Base-by-base conservation (phyloP, 2,329 filamentous ascomycete species). In the Venturia effusa region DNA sequence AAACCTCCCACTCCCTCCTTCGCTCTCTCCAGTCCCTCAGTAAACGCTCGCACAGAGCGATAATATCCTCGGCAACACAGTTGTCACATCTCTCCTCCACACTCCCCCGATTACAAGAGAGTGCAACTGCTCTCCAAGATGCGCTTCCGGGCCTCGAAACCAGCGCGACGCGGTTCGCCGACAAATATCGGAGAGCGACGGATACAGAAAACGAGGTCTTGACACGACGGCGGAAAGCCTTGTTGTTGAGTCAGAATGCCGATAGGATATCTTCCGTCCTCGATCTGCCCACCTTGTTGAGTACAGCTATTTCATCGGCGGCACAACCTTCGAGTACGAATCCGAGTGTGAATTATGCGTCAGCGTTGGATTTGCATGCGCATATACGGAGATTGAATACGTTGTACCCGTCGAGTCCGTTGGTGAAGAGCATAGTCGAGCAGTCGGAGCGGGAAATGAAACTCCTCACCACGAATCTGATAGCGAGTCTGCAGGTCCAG, bases 241-340 rank as follows among this genome's bases (percentile, higher is more conserved):
- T 97, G 71, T 81, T 96, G 27, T 80, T 97, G 19, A 85, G 90
- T 22, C 84, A 90, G 59, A 97, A 97, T 73, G 88, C 93, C 34
- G 93, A 97, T 73, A 86, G 93, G 64, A 81, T 97, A 3, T 88
- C 92, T 37, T 92, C 97, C 73, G 87, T 97, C 39, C 84, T 99
- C 65, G 93, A 97, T 70, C 83, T 99, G 37, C 94, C 94, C 0
- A 86, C 88, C 0, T 79, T 97, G 40, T 83, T 99, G 17, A 88
- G 89, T 15, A 92, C 92, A 1, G 88, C 92, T 57, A 88, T 92
- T 64, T 81, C 80, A 32, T 77, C 76, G n/a, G 73, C 76, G 17
- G 43, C 59, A 11, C 60, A 62, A n/a, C n/a, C 63, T 17, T 65
- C 72, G 3, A 67, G 70, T 15, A 70, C 76, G 6, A 72, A 76